Base-by-base conservation (phyloP, 192 early-diverging fungal species). In the Dispira parvispora region DNA sequence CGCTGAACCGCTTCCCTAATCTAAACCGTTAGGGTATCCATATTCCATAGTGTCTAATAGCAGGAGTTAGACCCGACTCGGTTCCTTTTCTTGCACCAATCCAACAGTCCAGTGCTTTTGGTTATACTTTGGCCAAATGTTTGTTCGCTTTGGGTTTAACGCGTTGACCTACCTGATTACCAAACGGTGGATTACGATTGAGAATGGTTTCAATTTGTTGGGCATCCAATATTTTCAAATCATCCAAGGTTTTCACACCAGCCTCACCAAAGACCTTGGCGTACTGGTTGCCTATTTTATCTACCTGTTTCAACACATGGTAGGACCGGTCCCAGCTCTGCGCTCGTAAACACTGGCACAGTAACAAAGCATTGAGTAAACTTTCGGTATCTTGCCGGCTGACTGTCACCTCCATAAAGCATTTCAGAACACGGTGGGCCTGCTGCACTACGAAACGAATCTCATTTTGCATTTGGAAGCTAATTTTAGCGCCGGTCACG, bases 171-270 rank as follows among this genome's bases (percentile, higher is more conserved):
- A 60, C 57, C 57, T 60, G 57, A 21, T 60, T 60, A 18, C 57
- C 57, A 27, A 60, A 60, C 11, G 57, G 57, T 43, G 57, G 57
- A 43, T 60, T 60, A 14, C 57, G 57, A 18, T 32, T 43, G 11
- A 60, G 0, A 14, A 60, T 60, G 16, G 38, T 60, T 60, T 60
- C 57, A 42, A 60, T 60, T 14, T 27, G 26, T 27, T 32, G 57
- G 38, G 57, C 32, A 3, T 27, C 27, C 14, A 43, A 43, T n/a
- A 43, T 60, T 43, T 60, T 60, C 14, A 60, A 43, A 13, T 60
- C 57, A 13, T 60, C 57, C 4, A 60, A 27, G 2, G 32, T 18
- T 43, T 60, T 60, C 18, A 60, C 43, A 14, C 57, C 57, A 18
- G 57, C 57, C 32, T 28, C 57, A 11, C 11, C 12, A 11, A 60